Percentiles rank a stretch among this genome's conserved stretches.
These are phyloP conservation scores for Trapa bicornis DNA, from an alignment of 345 rosid genomes.

Conservation along the genomic window DNA sequence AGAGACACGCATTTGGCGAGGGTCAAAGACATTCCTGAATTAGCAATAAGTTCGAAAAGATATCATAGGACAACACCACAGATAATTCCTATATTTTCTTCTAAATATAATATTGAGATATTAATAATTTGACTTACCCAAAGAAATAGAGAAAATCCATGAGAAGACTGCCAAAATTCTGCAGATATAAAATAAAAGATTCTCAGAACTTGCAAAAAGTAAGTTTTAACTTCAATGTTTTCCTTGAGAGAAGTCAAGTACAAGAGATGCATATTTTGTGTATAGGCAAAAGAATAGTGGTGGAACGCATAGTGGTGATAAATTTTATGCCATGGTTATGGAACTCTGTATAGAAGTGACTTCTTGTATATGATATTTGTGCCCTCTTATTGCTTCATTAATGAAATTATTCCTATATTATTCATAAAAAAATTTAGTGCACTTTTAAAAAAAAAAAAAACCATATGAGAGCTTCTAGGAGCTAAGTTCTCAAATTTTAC, in stretches of 20 bases:
- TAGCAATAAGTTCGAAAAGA: constrained; percentile 6
- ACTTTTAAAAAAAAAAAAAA: not conserved
- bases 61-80: not conserved
- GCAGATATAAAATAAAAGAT: constrained; percentile 19
- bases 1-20: constrained; percentile 91
- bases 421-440: too few species aligned
- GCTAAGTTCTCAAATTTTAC: constrained; percentile 24
- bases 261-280: too few species aligned
- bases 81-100: not conserved
- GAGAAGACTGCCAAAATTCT: constrained; percentile 85
- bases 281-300: too few species aligned
- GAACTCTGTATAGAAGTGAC: too few species aligned
- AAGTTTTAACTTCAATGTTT: not conserved
- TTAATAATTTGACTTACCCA: constrained; percentile 55
- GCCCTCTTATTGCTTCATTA: too few species aligned
- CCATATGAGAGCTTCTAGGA: not conserved
- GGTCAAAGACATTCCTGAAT: constrained; percentile 93
- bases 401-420: too few species aligned
- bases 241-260: not conserved
- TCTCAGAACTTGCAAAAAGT: not conserved
- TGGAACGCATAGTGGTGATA: too few species aligned
- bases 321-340: too few species aligned
- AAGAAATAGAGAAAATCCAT: constrained; percentile 97
- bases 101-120: not conserved
- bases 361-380: too few species aligned